Base-by-base conservation (phyloP, 192 early-diverging fungal genomes). In the Dissophora ornata region DNA sequence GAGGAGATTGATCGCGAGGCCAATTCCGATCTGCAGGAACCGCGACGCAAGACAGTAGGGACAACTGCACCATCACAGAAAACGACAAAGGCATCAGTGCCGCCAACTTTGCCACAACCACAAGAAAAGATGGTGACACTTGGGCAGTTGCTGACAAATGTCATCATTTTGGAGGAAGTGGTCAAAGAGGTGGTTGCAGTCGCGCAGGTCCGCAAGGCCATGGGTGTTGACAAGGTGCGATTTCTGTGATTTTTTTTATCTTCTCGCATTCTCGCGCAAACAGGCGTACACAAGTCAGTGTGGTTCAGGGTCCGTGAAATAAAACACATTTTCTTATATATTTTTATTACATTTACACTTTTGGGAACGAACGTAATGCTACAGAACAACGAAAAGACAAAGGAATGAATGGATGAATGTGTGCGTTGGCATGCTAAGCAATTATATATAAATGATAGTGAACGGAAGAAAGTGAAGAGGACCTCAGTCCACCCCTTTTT, bases 181-280 rank as follows among this genome's bases (percentile, higher is more conserved):
- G 89, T 93, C 45, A 98, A 98, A 69, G 96, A 98, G 80, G 83
- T 97, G 11, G 84, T 96, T 13, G 92, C 94, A n/a, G 80, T 93
- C 22, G 81, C 96, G 40, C 92, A 94, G 64, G 91, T 92, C 16
- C 86, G 92, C 11, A 87, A 89, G 69, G 89, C 88, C 67, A 80
- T 90, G 53, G 90, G 92, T 9, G 85, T 90, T 42, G 92, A 93
- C 68, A 84, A 87, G 53, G 79, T 85, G 40, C 69, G 81, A 57
- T 83, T 77, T 40, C 40, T 80, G 28, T 82, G 66, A 42, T 16
- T 13, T 38, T 38, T 13, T 38, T 38, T 13, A 9, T 38, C 36
- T 38, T 38, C 36, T 38, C 36, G 7, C 36, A 9, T 6, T 13
- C 36, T 38, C 13, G 36, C 36, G 36, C 36, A 53, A 53, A 53